Evolutionary conservation across 1,284 basidiomycete species (phyloP), one percentile per base, ranked within the genome.

Genomic region (Cryptococcus amylolentus): DNA sequence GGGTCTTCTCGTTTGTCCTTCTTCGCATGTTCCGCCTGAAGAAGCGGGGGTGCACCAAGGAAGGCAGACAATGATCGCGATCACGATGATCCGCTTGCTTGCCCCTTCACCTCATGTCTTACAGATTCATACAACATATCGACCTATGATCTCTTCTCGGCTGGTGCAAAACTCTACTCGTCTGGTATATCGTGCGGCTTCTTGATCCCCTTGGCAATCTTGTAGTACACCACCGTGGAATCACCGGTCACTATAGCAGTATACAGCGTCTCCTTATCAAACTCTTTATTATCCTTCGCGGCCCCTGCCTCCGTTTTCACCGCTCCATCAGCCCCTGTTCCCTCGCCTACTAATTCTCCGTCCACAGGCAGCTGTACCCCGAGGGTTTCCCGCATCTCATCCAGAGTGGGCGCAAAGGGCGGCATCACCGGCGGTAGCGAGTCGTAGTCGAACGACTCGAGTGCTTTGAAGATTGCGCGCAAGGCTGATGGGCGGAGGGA

Each of bases 151-250:
- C 44, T 35, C 31, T 35, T 35, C 31, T 35, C 10, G 31, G 10
- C 31, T 35, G 6, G 31, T 6, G 18, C 39, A 35, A 35, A 41
- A 13, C 20, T 23, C 52, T 63, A 76, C 62, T 78, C 76, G 59
- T 79, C 77, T 1, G 77, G 77, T 28, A 79, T 72, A 66, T 79
- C 77, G 42, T 69, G 68, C 1, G 77, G 77, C 60, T 79, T 79
- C 63, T 74, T 72, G 55, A 79, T 75, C 2, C 77, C 77, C 51
- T 71, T 74, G 10, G 71, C 66, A 10, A 79, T 57, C 55, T 76
- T 76, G 60, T 79, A 79, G 60, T 79, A 79, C 3, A 79, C 77
- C 7, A 77, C 69, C 0, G 73, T 77, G 20, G 75, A 76, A 57
- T 79, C 77, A 12, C 67, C 64, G 2, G 69, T 68, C 5, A 69